Percentiles rank a stretch among this genome's conserved stretches.
phyloP scores from a whole-genome alignment of 2,329 filamentous ascomycete species.

The Biscogniauxia sp. region DNA sequence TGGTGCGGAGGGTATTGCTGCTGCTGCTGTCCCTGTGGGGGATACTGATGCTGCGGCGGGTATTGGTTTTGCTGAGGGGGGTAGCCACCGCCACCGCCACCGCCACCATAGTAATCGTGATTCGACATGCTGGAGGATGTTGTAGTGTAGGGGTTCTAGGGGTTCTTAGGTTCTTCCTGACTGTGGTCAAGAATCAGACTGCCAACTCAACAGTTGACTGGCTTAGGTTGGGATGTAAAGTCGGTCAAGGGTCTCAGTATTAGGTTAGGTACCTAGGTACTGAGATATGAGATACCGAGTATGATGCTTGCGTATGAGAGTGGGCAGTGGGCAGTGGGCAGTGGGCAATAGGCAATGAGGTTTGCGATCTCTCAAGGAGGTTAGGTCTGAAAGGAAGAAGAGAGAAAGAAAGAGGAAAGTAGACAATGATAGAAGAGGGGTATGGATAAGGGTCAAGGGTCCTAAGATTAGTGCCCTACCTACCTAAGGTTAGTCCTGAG shows the following conservation, averaged over 20 bases:
- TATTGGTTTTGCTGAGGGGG: constrained; percentile 17
- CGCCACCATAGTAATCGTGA: constrained; percentile 25
- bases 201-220: not conserved
- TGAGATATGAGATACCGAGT: too few species aligned
- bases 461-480: not conserved
- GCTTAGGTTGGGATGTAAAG: constrained; percentile 32
- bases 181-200: not conserved
- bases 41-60: constrained; percentile 13
- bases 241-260: too few species aligned
- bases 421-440: too few species aligned
- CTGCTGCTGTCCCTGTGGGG: constrained; percentile 11
- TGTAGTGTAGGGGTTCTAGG: not conserved
- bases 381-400: too few species aligned
- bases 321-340: too few species aligned
- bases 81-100: constrained; percentile 14
- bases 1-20: constrained; percentile 9
- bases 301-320: too few species aligned
- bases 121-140: constrained; percentile 22
- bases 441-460: not conserved
- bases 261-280: too few species aligned
- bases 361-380: too few species aligned
- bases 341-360: too few species aligned
- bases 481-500: not conserved
- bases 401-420: too few species aligned
- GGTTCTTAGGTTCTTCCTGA: too few species aligned